These are phyloP conservation scores for Capsella bursapastoris DNA, from an alignment of 345 rosid genomes.

Conservation along the genomic window DNA sequence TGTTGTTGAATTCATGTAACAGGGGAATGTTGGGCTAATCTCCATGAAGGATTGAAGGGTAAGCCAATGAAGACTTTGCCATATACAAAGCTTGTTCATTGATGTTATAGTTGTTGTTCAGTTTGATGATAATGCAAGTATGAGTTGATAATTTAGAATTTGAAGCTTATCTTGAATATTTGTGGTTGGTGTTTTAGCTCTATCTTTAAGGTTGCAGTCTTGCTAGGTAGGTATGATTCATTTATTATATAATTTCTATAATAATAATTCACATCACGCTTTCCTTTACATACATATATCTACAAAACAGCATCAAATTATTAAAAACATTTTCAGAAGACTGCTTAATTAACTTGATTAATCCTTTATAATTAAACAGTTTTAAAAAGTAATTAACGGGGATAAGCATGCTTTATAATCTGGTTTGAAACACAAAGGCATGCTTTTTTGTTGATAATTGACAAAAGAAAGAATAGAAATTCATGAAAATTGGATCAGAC, in stretches of 20 bases:
- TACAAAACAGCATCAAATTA: background rate
- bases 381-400: background rate
- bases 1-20: no score
- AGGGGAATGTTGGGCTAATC: no score
- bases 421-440: conserved; percentile 11
- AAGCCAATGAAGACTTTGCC: no score
- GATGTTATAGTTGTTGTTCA: no score
- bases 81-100: no score
- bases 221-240: background rate
- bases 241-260: background rate
- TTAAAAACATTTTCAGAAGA: background rate
- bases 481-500: conserved; percentile 9
- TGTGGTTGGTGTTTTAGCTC: background rate
- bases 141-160: background rate
- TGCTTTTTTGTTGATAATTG: conserved; percentile 22
- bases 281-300: background rate
- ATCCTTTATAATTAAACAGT: background rate
- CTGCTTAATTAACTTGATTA: background rate
- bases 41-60: no score
- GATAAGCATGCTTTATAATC: conserved; percentile 19
- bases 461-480: background rate
- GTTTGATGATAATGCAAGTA: no score
- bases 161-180: no score
- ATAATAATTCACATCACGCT: background rate
- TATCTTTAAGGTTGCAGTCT: background rate